These are phyloP conservation scores for Hyaloscypha bicolor DNA, from an alignment of 495 filamentous ascomycete genomes.

Conservation along the genomic window DNA sequence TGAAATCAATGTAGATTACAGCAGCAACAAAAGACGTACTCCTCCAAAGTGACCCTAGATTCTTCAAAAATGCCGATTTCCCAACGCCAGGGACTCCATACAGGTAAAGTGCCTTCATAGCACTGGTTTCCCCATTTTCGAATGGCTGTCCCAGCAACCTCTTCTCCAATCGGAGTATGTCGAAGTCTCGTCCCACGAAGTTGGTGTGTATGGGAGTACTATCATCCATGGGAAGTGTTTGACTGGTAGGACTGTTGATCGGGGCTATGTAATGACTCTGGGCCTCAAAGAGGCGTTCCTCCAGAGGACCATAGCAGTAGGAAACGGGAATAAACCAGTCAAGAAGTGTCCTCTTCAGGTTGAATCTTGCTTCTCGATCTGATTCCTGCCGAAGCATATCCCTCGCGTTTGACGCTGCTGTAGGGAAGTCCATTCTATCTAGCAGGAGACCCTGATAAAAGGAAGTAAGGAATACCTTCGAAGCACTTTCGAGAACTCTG, in stretches of 20 bases:
- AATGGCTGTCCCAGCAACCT: background rate
- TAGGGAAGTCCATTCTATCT: background rate
- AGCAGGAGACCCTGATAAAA: slow-evolving; percentile 14
- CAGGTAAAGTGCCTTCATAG: background rate
- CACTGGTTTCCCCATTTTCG: no score
- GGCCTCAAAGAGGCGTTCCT: background rate
- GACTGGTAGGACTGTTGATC: no score
- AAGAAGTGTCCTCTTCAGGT: background rate
- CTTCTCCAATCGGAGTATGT: slow-evolving; percentile 17
- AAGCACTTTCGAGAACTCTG: slow-evolving; percentile 2
- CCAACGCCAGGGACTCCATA: slow-evolving; percentile 14
- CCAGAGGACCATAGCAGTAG: background rate
- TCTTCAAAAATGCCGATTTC: slow-evolving; percentile 9
- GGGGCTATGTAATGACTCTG: background rate
- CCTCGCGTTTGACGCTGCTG: slow-evolving; percentile 7
- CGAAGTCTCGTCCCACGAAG: slow-evolving; percentile 16
- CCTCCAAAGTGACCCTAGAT: slow-evolving; percentile 4
- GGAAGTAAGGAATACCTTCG: background rate
- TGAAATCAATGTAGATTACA: slow-evolving; percentile 15
- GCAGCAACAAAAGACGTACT: slow-evolving; percentile 11
- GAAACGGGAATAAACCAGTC: slow-evolving; percentile 8
- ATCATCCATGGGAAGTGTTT: background rate
- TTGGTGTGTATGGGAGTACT: background rate
- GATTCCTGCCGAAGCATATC: background rate
- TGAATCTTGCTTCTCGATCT: slow-evolving; percentile 6